Evolutionary conservation across 2,329 filamentous ascomycete species (phyloP).

Genomic region (Elsinoe batatas): DNA sequence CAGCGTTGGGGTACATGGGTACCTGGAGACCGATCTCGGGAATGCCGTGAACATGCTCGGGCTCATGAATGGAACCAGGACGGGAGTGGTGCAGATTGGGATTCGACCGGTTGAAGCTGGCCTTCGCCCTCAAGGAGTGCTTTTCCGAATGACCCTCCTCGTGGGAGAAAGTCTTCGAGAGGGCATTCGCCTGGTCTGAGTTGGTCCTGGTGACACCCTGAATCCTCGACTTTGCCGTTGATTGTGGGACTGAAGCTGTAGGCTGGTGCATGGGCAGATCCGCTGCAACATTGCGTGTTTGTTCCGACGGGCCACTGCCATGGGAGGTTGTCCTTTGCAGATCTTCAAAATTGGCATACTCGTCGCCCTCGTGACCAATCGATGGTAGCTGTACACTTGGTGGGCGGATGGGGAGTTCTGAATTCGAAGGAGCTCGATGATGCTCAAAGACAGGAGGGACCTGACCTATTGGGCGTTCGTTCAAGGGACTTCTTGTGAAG

Average conservation of each 20-base stretch:
- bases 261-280: constrained; percentile 84
- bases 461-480: constrained; percentile 47
- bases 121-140: constrained; percentile 51
- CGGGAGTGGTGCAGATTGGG: constrained; percentile 37
- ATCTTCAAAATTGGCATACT: constrained; percentile 59
- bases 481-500: constrained; percentile 78
- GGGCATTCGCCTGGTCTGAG: constrained; percentile 65
- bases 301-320: constrained; percentile 45
- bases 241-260: constrained; percentile 71
- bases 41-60: constrained; percentile 70
- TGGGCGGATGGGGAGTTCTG: constrained; percentile 48
- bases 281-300: constrained; percentile 67
- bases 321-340: constrained; percentile 31
- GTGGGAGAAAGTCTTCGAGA: constrained; percentile 62
- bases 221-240: constrained; percentile 74
- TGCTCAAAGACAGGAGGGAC: constrained; percentile 17
- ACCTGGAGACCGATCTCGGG: constrained; percentile 87
- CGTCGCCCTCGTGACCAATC: constrained; percentile 78
- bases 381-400: constrained; percentile 74
- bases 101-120: constrained; percentile 44
- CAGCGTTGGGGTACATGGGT: constrained; percentile 84
- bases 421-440: constrained; percentile 26
- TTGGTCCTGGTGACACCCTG: constrained; percentile 81
- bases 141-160: constrained; percentile 44
- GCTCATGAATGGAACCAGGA: constrained; percentile 47